These are phyloP conservation scores for Drosera capensis DNA, from an alignment of 148 eudicot genomes.

Conservation along the genomic window DNA sequence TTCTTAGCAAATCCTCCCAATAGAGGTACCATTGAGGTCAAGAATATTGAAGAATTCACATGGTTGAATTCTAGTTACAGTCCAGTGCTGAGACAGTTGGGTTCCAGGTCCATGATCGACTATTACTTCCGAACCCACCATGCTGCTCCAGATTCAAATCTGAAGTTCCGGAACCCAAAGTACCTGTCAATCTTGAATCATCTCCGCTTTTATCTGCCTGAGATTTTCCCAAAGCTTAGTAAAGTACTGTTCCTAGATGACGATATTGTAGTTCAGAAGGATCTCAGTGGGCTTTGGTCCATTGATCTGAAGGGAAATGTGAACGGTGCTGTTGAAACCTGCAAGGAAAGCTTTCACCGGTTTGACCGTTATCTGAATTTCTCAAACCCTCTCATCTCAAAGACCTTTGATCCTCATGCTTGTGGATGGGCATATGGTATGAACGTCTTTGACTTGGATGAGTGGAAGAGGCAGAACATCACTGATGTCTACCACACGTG, in stretches of 20 bases:
- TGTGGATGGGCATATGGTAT: slow-evolving; percentile 97
- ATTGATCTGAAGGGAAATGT: slow-evolving; percentile 69
- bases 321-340: slow-evolving; percentile 78
- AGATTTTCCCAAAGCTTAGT: slow-evolving; percentile 70
- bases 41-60: slow-evolving; percentile 72
- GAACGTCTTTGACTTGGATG: slow-evolving; percentile 72
- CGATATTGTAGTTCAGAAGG: slow-evolving; percentile 79
- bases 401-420: slow-evolving; percentile 65
- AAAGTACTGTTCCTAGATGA: slow-evolving; percentile 80
- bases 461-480: slow-evolving; percentile 83
- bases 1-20: slow-evolving; percentile 59
- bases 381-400: slow-evolving; percentile 68
- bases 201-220: slow-evolving; percentile 89
- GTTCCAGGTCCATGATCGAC: slow-evolving; percentile 65
- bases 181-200: slow-evolving; percentile 79
- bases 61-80: slow-evolving; percentile 86
- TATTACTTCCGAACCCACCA: slow-evolving; percentile 64
- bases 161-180: slow-evolving; percentile 78
- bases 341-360: slow-evolving; percentile 76
- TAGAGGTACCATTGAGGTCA: slow-evolving; percentile 57
- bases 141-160: slow-evolving; percentile 53
- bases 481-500: slow-evolving; percentile 75
- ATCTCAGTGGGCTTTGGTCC: slow-evolving; percentile 69
- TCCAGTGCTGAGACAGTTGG: slow-evolving; percentile 69
- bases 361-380: slow-evolving; percentile 81